Evolutionary conservation across 1,284 basidiomycete species (phyloP).

Genomic region (Rhodotorula glutinis): DNA sequence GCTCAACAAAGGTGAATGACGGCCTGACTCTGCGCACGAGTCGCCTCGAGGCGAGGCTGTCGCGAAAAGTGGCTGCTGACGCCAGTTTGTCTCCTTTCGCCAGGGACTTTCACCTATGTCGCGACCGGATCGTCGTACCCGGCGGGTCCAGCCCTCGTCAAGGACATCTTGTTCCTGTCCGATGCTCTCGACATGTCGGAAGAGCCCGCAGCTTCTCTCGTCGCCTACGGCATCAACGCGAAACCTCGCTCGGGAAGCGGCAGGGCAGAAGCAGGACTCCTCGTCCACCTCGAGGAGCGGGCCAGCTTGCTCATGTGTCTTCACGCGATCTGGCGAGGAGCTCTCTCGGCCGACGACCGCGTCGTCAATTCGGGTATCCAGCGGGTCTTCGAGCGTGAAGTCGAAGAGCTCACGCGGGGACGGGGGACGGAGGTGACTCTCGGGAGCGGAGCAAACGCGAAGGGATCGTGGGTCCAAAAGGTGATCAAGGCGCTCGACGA

Average conservation of each 20-base stretch:
- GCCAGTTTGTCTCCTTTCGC: background rate
- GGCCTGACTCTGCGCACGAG: background rate
- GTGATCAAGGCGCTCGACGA: constrained; percentile 64
- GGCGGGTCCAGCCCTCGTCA: constrained; percentile 59
- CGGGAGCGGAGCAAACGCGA: constrained; percentile 20
- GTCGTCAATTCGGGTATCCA: constrained; percentile 34
- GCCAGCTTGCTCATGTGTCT: constrained; percentile 66
- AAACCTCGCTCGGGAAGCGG: constrained; percentile 21
- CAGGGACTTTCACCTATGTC: constrained; percentile 39
- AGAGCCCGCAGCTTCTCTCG: constrained; percentile 65
- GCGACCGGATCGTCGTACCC: constrained; percentile 55
- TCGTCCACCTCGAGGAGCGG: constrained; percentile 64
- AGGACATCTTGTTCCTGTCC: constrained; percentile 68
- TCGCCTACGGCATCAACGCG: constrained; percentile 60
- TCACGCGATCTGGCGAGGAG: constrained; percentile 52
- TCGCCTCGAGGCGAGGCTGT: background rate
- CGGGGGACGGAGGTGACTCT: constrained; percentile 40
- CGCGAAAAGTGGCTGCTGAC: background rate
- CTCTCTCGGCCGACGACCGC: constrained; percentile 41
- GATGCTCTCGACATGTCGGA: constrained; percentile 74
- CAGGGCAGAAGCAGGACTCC: constrained; percentile 58
- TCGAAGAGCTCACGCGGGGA: constrained; percentile 36
- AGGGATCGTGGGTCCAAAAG: constrained; percentile 55
- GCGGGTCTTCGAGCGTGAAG: constrained; percentile 38
- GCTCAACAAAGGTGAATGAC: constrained; percentile 61